Base-by-base conservation (phyloP, 768 basidiomycete genomes). In the Termitomyces sp. region DNA sequence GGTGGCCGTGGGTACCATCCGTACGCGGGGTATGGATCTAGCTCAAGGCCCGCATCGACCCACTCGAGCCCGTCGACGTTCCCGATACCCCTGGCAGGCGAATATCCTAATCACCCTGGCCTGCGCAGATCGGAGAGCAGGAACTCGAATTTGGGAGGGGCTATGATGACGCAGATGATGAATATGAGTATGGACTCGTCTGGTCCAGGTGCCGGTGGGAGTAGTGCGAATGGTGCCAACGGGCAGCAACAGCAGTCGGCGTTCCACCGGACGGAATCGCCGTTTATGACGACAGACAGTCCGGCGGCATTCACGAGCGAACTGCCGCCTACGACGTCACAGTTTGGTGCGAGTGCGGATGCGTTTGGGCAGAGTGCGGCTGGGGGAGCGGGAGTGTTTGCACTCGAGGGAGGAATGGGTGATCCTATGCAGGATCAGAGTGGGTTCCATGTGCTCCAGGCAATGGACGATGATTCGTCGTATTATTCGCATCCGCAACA, bases 1-100 rank as follows among this genome's bases (percentile, higher is more conserved):
- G 63, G 70, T 58, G 57, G 55, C 10, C 75, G 84, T 52, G 79
- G 81, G 47, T 83, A 85, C 62, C 82, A 87, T 67, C 79, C 87
- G 22, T 86, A 86, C 52, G 81, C 78, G 12, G 64, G 67, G 53
- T 79, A 78, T 52, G 68, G 69, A 39, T 66, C 69, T 4, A 70
- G 71, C 26, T 74, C 77, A 18, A 63, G 78, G 22, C 64, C 73
- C 5, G 71, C 73, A 22, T 80, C 77, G 52, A 72, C 78, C 3
- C 76, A 78, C 52, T 79, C 77, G 44, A 81, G 81, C 57, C 79
- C 80, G 18, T 75, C 74, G 60, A 71, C 74, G 50, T 76, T 74
- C 61, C 64, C 72, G 24, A 62, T 79, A 8, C 74, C 76, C 3
- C 69, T 80, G 40, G 70, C 68, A 27, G 68, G 56, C 0, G 77